A percentile compares a stretch with the other conserved stretches of the same genome.
phyloP scores from a whole-genome alignment of 306 rosid genomes.

The Benincasa hispida region DNA sequence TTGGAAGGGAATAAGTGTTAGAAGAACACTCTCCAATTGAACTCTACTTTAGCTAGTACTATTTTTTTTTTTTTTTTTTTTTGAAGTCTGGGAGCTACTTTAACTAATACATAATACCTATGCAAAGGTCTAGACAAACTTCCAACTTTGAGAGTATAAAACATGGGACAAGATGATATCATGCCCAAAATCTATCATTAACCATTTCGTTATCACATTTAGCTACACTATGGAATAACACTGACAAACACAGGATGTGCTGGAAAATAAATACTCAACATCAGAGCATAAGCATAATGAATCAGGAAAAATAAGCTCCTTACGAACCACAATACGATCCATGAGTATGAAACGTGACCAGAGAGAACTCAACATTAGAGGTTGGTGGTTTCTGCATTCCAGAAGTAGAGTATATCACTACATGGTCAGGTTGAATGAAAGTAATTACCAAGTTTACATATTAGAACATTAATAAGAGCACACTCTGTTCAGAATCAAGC shows the following conservation, averaged over 20 bases:
- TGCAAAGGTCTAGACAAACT: background rate
- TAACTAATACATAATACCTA: background rate
- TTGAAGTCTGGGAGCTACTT: too few species aligned
- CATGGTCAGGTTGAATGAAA: constrained; percentile 8
- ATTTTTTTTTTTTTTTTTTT: too few species aligned
- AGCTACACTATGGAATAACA: background rate
- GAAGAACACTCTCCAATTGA: background rate
- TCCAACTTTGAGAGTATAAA: background rate
- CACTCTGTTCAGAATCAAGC: background rate
- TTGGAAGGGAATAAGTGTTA: background rate
- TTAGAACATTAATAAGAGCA: background rate
- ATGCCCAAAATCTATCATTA: background rate
- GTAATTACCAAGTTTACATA: background rate
- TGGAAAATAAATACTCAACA: background rate
- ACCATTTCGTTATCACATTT: background rate
- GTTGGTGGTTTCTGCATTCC: constrained; percentile 54
- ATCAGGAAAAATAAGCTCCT: constrained; percentile 1
- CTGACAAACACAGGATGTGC: background rate
- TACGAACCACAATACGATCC: constrained; percentile 85
- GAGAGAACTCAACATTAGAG: constrained; percentile 50
- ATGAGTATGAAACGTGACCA: constrained; percentile 70
- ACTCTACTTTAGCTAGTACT: background rate
- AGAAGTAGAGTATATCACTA: constrained; percentile 3
- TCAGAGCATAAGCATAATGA: constrained; percentile 3
- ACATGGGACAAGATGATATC: background rate